These are phyloP conservation scores for Yarrowia keelungensis DNA, from an alignment of 805 yeast genomes.

Conservation along the genomic window DNA sequence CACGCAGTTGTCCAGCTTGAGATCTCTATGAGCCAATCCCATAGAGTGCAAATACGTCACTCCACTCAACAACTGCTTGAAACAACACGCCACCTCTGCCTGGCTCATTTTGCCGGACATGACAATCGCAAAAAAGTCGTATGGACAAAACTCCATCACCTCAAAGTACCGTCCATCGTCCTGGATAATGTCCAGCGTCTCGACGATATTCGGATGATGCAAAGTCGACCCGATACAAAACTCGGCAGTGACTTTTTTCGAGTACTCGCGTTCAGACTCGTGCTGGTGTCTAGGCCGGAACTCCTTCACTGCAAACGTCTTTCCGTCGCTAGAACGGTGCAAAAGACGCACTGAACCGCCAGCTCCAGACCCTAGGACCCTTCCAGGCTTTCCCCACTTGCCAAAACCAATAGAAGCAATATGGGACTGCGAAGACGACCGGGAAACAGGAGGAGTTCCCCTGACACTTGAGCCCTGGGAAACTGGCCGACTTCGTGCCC, in stretches of 20 bases:
- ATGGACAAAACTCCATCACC: conserved; percentile 95
- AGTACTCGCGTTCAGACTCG: conserved; percentile 84
- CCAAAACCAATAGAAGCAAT: conserved; percentile 11
- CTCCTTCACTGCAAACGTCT: conserved; percentile 90
- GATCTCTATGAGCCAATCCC: conserved; percentile 91
- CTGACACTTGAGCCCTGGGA: background rate
- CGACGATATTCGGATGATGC: conserved; percentile 87
- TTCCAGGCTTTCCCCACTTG: conserved; percentile 76
- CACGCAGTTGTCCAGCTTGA: conserved; percentile 92
- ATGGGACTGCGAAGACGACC: conserved; percentile 19
- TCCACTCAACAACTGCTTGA: conserved; percentile 84
- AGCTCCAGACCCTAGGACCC: conserved; percentile 91
- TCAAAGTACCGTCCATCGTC: conserved; percentile 87
- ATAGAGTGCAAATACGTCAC: conserved; percentile 78
- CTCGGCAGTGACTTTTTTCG: conserved; percentile 91
- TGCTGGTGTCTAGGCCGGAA: conserved; percentile 76
- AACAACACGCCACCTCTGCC: conserved; percentile 85
- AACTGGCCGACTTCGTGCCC: conserved; percentile 8
- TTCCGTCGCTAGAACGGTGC: conserved; percentile 67
- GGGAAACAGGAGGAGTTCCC: conserved; percentile 1
- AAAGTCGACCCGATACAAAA: conserved; percentile 92
- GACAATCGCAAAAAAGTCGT: conserved; percentile 89
- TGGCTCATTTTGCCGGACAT: conserved; percentile 88
- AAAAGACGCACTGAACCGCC: conserved; percentile 88
- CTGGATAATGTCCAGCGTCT: conserved; percentile 88